Conservation (phyloP, 257 asterid genomes). For the Plantago elongata region DNA sequence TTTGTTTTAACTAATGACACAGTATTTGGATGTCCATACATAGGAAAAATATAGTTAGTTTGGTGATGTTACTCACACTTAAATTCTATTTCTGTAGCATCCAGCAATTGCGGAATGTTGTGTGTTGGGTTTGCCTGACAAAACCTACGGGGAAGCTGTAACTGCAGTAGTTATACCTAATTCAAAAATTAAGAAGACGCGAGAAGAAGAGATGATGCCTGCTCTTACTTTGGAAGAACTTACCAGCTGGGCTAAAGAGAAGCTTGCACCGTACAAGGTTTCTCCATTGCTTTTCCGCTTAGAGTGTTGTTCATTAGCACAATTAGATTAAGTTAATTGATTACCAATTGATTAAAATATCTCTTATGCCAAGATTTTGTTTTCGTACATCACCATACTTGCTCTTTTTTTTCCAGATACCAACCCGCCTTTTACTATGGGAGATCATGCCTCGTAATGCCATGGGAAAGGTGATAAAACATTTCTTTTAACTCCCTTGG, state of each 20-base stretch:
- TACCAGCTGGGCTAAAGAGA: conserved; percentile 80
- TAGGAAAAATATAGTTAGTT: not conserved
- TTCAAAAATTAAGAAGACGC: conserved; percentile 44
- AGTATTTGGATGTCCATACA: not conserved
- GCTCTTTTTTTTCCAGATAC: conserved; percentile 45
- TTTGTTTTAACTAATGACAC: conserved; percentile 24
- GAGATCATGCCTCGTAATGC: conserved; percentile 88
- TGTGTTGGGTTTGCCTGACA: conserved; percentile 92
- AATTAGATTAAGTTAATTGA: not conserved
- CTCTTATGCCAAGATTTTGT: not conserved
- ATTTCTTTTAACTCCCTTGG: not conserved
- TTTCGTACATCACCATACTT: not conserved
- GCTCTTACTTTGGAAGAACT: conserved; percentile 78
- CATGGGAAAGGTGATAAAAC: conserved; percentile 73
- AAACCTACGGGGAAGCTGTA: conserved; percentile 82
- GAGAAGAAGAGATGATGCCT: conserved; percentile 61
- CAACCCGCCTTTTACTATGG: conserved; percentile 72
- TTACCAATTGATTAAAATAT: not conserved
- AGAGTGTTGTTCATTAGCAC: not conserved
- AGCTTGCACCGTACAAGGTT: conserved; percentile 98
- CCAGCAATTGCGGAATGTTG: conserved; percentile 76
- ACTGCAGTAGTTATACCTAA: conserved; percentile 73
- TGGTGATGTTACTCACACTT: not conserved
- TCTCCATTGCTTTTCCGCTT: not conserved
- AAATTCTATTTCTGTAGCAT: conserved; percentile 49